Conservation (phyloP, 2,329 filamentous ascomycete genomes). For the Alternaria longipes region DNA sequence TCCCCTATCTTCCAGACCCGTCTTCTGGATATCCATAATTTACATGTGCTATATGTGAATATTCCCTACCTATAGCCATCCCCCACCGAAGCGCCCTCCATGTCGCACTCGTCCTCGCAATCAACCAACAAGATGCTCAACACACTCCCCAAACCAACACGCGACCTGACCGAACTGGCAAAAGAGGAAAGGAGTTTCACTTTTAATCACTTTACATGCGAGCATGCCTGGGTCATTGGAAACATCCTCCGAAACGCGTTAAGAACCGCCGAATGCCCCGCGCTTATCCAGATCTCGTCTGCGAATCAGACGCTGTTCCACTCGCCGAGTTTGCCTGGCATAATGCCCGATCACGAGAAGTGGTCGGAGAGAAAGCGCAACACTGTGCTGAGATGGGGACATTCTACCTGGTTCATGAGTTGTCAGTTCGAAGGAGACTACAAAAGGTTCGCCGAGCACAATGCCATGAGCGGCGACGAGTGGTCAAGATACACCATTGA, state of each 20-base stretch:
- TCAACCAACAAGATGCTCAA: slow-evolving; percentile 26
- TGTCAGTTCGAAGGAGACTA: slow-evolving; percentile 76
- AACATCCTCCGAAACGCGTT: slow-evolving; percentile 71
- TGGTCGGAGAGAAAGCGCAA: slow-evolving; percentile 73
- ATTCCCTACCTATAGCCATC: slow-evolving; percentile 14
- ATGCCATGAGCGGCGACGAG: slow-evolving; percentile 63
- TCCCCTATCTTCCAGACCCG: slow-evolving; percentile 11
- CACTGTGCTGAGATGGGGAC: slow-evolving; percentile 75
- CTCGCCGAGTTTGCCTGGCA: slow-evolving; percentile 70
- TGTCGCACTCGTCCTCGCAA: slow-evolving; percentile 6
- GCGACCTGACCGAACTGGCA: slow-evolving; percentile 52
- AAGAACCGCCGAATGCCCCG: slow-evolving; percentile 62
- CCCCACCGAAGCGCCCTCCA: background rate
- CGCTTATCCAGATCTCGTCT: slow-evolving; percentile 72
- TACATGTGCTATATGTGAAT: slow-evolving; percentile 10
- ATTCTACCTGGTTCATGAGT: slow-evolving; percentile 75
- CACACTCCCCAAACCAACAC: slow-evolving; percentile 44
- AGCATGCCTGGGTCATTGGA: slow-evolving; percentile 72
- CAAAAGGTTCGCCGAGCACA: slow-evolving; percentile 70
- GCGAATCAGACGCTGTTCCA: slow-evolving; percentile 75
- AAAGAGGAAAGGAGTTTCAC: slow-evolving; percentile 55
- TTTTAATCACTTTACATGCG: slow-evolving; percentile 67
- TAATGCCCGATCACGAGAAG: slow-evolving; percentile 74
- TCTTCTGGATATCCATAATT: slow-evolving; percentile 3
- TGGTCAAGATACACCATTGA: slow-evolving; percentile 76